phyloP scores from a whole-genome alignment of 805 yeast species.

The Candida ficus region DNA sequence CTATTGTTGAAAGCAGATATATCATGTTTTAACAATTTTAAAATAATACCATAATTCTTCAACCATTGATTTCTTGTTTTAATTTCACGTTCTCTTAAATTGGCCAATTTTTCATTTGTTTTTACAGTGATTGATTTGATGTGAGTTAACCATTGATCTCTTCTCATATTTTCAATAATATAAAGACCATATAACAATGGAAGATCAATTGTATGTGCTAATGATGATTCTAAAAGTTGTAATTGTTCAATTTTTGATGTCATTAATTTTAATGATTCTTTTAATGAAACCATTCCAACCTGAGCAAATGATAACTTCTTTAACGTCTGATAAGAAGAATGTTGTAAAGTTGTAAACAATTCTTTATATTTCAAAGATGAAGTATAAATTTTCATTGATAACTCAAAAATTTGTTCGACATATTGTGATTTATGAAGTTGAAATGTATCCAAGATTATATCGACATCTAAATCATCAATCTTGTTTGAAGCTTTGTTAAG shows the following conservation, averaged over 20 bases:
- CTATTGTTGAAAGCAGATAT: constrained; percentile 20
- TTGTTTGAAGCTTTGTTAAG: constrained; percentile 10
- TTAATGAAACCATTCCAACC: constrained; percentile 16
- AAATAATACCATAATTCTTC: constrained; percentile 48
- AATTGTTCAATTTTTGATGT: constrained; percentile 20
- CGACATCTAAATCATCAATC: constrained; percentile 17
- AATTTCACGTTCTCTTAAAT: constrained; percentile 51
- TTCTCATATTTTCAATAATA: constrained; percentile 54
- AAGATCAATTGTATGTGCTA: constrained; percentile 49
- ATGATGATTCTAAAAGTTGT: constrained; percentile 18
- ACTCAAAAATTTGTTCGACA: constrained; percentile 28
- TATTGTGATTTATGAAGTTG: constrained; percentile 22
- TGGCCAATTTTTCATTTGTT: constrained; percentile 53
- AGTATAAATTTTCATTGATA: constrained; percentile 32
- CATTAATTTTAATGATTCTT: constrained; percentile 18
- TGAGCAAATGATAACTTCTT: constrained; percentile 17
- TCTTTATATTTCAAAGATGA: constrained; percentile 30
- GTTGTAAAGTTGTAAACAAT: constrained; percentile 27
- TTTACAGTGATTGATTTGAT: constrained; percentile 26
- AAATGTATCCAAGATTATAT: constrained; percentile 21
- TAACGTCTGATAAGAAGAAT: constrained; percentile 12
- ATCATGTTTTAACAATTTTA: constrained; percentile 30
- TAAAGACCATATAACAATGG: constrained; percentile 72
- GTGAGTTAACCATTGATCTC: constrained; percentile 47
- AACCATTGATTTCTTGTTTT: constrained; percentile 57